Evolutionary conservation across 768 basidiomycete genomes (phyloP).

Genomic region (Holtermannia corniformis): DNA sequence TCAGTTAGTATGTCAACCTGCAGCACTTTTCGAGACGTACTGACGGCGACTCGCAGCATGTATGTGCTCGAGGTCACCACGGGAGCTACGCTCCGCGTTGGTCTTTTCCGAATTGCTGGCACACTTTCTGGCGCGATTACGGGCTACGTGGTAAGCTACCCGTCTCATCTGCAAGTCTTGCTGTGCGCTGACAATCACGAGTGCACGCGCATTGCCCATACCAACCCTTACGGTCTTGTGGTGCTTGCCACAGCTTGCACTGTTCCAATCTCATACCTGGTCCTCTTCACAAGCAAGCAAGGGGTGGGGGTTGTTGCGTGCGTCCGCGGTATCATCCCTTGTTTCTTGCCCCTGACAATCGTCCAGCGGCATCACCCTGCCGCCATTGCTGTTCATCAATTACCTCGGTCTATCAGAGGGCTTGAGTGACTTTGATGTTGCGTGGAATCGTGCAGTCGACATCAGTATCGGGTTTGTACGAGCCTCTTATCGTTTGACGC

Average conservation of each 20-base stretch:
- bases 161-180: no score
- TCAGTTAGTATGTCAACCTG: slow-evolving; percentile 23
- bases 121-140: slow-evolving; percentile 37
- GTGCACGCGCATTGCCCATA: slow-evolving; percentile 31
- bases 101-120: slow-evolving; percentile 34
- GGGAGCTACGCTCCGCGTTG: slow-evolving; percentile 38
- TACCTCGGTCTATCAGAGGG: slow-evolving; percentile 26
- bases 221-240: slow-evolving; percentile 36
- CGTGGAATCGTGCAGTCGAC: slow-evolving; percentile 33
- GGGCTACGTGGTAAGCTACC: slow-evolving; percentile 33
- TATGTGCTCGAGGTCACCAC: slow-evolving; percentile 40
- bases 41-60: slow-evolving; percentile 11
- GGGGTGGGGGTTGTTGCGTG: slow-evolving; percentile 13
- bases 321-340: not conserved
- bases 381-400: slow-evolving; percentile 38
- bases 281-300: slow-evolving; percentile 25
- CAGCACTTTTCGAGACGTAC: not conserved
- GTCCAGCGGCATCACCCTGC: slow-evolving; percentile 38
- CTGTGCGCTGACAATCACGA: not conserved
- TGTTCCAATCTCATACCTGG: slow-evolving; percentile 34
- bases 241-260: slow-evolving; percentile 30
- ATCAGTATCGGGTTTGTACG: slow-evolving; percentile 24
- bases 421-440: slow-evolving; percentile 23
- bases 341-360: not conserved
- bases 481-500: slow-evolving; percentile 6